Base-by-base conservation (phyloP, 441 rosid genomes). In the Metrosideros polymorpha region DNA sequence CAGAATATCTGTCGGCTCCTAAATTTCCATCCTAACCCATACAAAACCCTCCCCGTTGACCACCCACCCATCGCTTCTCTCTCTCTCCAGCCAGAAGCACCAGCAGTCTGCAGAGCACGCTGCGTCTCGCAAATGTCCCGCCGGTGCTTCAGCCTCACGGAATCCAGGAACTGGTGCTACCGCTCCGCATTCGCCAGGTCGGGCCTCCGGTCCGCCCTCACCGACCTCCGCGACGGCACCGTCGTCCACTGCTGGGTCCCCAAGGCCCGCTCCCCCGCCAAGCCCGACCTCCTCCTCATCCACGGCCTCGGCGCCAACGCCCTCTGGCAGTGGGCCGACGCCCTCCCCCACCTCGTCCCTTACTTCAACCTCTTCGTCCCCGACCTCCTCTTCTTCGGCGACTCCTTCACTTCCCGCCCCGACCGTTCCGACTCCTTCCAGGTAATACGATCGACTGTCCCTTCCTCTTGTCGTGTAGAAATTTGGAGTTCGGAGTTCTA, bases 201-300 rank as follows among this genome's bases (percentile, higher is more conserved):
- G 43, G 96, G 98, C 3, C 92, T 95, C 83, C 92, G 88, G 84
- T 90, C 97, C 87, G 85, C 92, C 29, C 45, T 87, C 85, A 92
- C 94, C 13, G 95, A 94, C 86, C 93, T 96, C 88, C 66, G 90
- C 71, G 96, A 95, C 52, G 96, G 96, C 85, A 95, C 97, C 84
- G 84, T 93, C 35, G 91, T 96, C 84, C 96, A 96, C 89, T 93
- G 95, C 79, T 96, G 97, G 97, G 92, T 93, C 84, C 96, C 99
- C 87, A 89, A 88, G 45, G 57, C 53, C 24, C 85, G 85, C 15
- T 75, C 24, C 22, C 82, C 59, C 3, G 66, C 88, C 49, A 50
- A 42, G 82, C 85, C 85, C 42, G 59, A 86, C 82, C 85, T 86
- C 57, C 57, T 86, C 35, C 88, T 83, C 82, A 83, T 86, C 82